Conservation (phyloP, 176 grass and related monocot species). For the Aegilops sharonensis region DNA sequence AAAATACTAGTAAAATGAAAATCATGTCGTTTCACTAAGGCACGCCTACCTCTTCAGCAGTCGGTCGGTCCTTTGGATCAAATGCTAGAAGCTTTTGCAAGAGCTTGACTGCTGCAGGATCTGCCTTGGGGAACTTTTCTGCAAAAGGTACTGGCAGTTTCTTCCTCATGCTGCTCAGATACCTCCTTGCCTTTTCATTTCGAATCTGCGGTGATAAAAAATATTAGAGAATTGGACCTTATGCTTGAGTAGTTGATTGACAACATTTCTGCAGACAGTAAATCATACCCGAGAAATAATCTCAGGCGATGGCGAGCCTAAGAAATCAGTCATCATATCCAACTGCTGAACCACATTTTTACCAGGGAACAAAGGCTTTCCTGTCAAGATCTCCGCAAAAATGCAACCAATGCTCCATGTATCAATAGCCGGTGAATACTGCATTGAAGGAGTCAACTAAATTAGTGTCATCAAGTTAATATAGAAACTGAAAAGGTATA, state of each 20-base stretch:
- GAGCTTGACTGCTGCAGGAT: conserved; percentile 77
- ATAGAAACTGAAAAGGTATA: conserved; percentile 7
- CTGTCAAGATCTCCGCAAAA: conserved; percentile 90
- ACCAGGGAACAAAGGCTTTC: conserved; percentile 96
- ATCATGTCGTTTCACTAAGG: conserved; percentile 19
- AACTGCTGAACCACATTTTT: conserved; percentile 99
- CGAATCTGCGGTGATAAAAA: conserved; percentile 49
- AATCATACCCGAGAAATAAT: conserved; percentile 71
- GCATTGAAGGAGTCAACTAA: conserved; percentile 28
- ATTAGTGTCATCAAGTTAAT: conserved; percentile 6
- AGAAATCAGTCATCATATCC: conserved; percentile 97
- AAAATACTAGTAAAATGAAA: conserved; percentile 4
- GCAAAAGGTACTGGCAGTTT: conserved; percentile 77
- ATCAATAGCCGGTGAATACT: conserved; percentile 97
- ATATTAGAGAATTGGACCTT: conserved; percentile 1
- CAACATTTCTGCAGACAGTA: not conserved
- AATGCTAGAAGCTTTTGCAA: conserved; percentile 91
- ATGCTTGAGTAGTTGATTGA: not conserved
- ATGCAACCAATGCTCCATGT: conserved; percentile 99
- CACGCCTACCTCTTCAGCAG: conserved; percentile 71
- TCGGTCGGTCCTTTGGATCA: conserved; percentile 94
- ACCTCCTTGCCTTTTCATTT: conserved; percentile 93
- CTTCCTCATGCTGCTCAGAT: conserved; percentile 76
- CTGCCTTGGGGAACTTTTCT: conserved; percentile 84
- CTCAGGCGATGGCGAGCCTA: conserved; percentile 75